phyloP scores from a whole-genome alignment of 1,284 basidiomycete species.

The Tetrapyrgos nigripes region DNA sequence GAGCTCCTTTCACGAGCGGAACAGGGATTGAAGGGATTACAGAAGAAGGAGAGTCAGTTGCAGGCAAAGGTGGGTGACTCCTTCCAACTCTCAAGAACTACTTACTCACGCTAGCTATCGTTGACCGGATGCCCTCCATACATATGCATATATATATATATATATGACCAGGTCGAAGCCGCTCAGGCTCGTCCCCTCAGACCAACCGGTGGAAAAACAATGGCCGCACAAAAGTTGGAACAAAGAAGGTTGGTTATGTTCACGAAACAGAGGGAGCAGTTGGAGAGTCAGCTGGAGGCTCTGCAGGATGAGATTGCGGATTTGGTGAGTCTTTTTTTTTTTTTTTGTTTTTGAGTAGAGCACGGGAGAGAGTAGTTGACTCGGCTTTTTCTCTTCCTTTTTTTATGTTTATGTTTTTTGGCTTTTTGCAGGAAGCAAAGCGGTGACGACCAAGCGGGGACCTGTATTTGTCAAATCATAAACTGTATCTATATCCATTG shows the following conservation, averaged over 20 bases:
- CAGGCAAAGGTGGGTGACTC: conserved; percentile 57
- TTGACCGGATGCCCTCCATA: neutral
- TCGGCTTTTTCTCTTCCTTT: no score
- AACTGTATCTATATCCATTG: no score
- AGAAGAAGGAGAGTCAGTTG: conserved; percentile 63
- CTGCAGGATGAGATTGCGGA: conserved; percentile 66
- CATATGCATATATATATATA: neutral
- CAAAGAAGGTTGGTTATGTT: conserved; percentile 66
- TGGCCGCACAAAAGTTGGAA: conserved; percentile 69
- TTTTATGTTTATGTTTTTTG: no score
- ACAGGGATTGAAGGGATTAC: conserved; percentile 63
- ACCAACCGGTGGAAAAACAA: conserved; percentile 49
- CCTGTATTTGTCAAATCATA: no score
- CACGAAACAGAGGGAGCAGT: conserved; percentile 63
- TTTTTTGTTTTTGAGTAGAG: no score
- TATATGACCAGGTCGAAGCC: conserved; percentile 53
- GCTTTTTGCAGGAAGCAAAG: no score
- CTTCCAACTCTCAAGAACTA: neutral
- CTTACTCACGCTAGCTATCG: neutral
- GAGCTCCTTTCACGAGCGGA: conserved; percentile 76
- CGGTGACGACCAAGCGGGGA: no score
- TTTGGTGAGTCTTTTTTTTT: conserved; percentile 45
- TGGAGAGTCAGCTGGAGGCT: conserved; percentile 59
- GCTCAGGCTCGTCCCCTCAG: conserved; percentile 51
- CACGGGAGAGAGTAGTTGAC: no score